Evolutionary conservation across 352 stramenopile species (phyloP), one percentile per base, ranked within the genome.

Genomic region (Phytophthora aleatoria): DNA sequence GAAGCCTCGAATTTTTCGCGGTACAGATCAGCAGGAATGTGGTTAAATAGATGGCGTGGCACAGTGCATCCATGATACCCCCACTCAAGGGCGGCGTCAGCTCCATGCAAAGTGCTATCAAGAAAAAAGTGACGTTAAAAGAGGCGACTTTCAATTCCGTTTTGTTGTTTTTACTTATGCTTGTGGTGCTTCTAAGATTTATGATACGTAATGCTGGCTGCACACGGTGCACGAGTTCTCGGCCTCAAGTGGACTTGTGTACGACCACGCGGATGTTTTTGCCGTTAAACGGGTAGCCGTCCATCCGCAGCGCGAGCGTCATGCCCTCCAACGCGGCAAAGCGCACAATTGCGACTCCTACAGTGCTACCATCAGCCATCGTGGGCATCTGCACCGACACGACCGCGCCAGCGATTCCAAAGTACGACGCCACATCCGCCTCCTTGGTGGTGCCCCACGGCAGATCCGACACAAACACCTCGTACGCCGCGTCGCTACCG

Each of bases 391-490:
- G 74, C 39, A 89, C 78, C 1, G 72, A 85, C 64, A 75, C 55
- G 11, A 91, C 73, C 10, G 57, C 33, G 20, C 82, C 78, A 30
- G 74, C 78, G 26, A 84, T 77, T 30, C 79, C 71, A 70, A 91
- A 91, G 52, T 89, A 91, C 63, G 78, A 79, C 48, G 76, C 72
- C 35, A 91, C 78, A 33, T 89, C 76, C 36, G 38, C 52, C 53
- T 87, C 66, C 24, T 71, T 76, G 20, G 60, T 74, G 9, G 73
- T 71, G 1, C 74, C 74, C 78, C 78, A 89, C 36, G 80, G 78
- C 65, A 91, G 56, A 15, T 89, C 80, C n/a, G 82, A 84, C 45
- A 91, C 80, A 59, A 80, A 85, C 12, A 89, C 79, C 35, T 91
- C 78, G 38, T 78, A 75, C 1, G 64, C 52, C 1, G 60, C 66